phyloP scores from a whole-genome alignment of 2,329 filamentous ascomycete genomes.

The Huntiella decipiens region DNA sequence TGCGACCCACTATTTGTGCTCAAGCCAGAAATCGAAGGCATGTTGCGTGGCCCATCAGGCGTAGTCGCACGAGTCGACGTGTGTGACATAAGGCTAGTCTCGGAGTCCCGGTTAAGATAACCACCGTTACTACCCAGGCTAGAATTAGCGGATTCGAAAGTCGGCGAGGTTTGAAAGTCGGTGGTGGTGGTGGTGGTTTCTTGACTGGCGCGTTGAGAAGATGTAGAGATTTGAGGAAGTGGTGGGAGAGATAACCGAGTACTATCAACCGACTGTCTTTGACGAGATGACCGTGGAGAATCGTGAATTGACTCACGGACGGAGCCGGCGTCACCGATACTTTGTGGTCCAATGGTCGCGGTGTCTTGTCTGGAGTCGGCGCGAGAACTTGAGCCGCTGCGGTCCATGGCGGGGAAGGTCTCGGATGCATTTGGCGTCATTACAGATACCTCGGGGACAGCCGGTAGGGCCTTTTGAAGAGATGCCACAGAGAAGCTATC shows the following conservation, averaged over 20 bases:
- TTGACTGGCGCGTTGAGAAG: constrained; percentile 15
- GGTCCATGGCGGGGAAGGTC: constrained; percentile 2
- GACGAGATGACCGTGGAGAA: background rate
- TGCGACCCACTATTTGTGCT: constrained; percentile 44
- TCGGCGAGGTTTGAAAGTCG: constrained; percentile 32
- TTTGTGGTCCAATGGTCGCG: constrained; percentile 11
- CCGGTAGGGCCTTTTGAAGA: constrained; percentile 49
- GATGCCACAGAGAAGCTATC: constrained; percentile 21
- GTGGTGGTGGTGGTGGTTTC: constrained; percentile 11
- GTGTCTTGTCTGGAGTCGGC: constrained; percentile 26
- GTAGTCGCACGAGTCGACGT: constrained; percentile 78
- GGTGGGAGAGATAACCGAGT: constrained; percentile 32
- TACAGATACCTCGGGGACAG: constrained; percentile 31
- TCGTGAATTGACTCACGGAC: background rate
- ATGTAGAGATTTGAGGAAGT: constrained; percentile 37
- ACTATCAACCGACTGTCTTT: constrained; percentile 14
- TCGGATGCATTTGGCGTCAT: constrained; percentile 25
- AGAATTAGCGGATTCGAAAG: constrained; percentile 52
- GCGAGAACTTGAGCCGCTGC: constrained; percentile 16
- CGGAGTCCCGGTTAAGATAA: constrained; percentile 62
- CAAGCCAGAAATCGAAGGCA: constrained; percentile 48
- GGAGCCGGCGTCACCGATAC: background rate
- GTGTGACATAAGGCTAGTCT: constrained; percentile 60
- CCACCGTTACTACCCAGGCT: constrained; percentile 64
- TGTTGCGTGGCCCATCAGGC: constrained; percentile 46